Percentiles rank a stretch among this genome's conserved stretches.
phyloP scores from a whole-genome alignment of 2,329 filamentous ascomycete genomes.

The Herpotrichia juniperi region DNA sequence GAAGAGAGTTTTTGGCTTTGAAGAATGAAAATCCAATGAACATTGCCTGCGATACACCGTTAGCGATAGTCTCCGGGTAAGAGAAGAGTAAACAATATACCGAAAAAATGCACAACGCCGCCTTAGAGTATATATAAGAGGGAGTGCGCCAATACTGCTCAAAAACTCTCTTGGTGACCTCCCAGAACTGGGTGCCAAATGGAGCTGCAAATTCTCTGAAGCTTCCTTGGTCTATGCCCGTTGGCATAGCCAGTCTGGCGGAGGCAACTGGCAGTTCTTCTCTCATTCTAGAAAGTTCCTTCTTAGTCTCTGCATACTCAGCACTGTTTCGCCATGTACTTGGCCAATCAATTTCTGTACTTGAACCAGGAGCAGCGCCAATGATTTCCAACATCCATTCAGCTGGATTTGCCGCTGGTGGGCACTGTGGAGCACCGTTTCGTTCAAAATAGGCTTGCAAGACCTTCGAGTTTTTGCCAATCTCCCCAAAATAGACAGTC shows the following conservation, averaged over 20 bases:
- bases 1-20: slow-evolving; percentile 71
- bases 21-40: slow-evolving; percentile 87
- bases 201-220: slow-evolving; percentile 83
- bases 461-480: slow-evolving; percentile 71
- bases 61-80: no score
- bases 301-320: slow-evolving; percentile 52
- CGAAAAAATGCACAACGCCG: slow-evolving; percentile 67
- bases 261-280: slow-evolving; percentile 38
- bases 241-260: slow-evolving; percentile 46
- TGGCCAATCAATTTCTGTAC: slow-evolving; percentile 59
- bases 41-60: no score
- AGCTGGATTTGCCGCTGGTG: slow-evolving; percentile 74
- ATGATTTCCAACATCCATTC: slow-evolving; percentile 76
- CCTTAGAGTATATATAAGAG: slow-evolving; percentile 86
- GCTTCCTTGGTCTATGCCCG: slow-evolving; percentile 56
- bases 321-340: slow-evolving; percentile 55
- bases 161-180: slow-evolving; percentile 77
- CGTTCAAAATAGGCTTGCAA: slow-evolving; percentile 78
- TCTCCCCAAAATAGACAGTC: slow-evolving; percentile 82
- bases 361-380: slow-evolving; percentile 57
- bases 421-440: slow-evolving; percentile 70
- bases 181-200: slow-evolving; percentile 69
- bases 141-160: slow-evolving; percentile 93
- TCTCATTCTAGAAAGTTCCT: slow-evolving; percentile 54
- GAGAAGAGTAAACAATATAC: no score